Evolutionary conservation across 73 alveolate genomes (phyloP), one percentile per base, ranked within the genome.

Genomic region (Breviolum minutum): DNA sequence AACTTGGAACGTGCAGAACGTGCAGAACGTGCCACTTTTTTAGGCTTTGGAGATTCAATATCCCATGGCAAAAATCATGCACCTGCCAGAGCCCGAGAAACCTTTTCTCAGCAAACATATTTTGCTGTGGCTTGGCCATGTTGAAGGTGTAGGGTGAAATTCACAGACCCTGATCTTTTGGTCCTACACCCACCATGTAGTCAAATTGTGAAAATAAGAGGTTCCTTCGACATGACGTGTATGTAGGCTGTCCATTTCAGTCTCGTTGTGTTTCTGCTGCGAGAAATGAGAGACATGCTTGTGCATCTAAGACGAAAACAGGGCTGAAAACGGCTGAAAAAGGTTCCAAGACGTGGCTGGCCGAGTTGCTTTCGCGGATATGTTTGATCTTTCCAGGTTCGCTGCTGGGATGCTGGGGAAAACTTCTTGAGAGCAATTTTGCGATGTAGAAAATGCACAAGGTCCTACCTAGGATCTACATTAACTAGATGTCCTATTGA

Each of bases 1-100:
- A 17, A 17, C 74, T 13, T n/a, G n/a, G n/a, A n/a, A n/a, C n/a
- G n/a, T n/a, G n/a, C 54, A 40, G 54, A 40, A 40, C 54, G 54
- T 40, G 54, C 54, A 40, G 54, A 40, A 40, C 54, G 54, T 40
- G 54, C 54, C 54, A 3, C n/a, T 24, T 5, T 1, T 14, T 1
- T 54, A 84, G 93, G 93, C 54, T 26, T 84, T 84, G 76, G 93
- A 84, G 66, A 60, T 84, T n/a, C 93, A 84, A 24, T 84, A 60
- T 24, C 93, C 93, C 22, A 84, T 84, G 93, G 93, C 93, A 26
- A 54, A 61, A 60, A 84, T 84, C 74, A 84, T 84, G 93, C 93
- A 84, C 30, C 60, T 84, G 93, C 76, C 74, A 48, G 90, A 54
- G 71, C 69, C 90, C 40, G 30, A 79, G 26, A 22, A 2, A 27